Base-by-base conservation (phyloP, 345 rosid genomes). In the Eucalyptus regnans region DNA sequence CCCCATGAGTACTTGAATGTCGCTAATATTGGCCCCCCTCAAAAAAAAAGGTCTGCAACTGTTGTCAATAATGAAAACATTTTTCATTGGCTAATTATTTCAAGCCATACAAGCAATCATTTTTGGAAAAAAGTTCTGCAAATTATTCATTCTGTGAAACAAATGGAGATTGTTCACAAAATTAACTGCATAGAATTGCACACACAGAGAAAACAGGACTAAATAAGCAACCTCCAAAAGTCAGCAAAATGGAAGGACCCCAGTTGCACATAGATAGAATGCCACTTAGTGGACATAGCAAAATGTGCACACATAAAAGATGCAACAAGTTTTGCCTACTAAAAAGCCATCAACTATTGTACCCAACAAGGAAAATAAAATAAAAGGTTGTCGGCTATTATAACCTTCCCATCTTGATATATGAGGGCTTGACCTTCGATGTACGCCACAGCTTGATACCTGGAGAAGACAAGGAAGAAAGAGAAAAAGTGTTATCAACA, bases 381-480 rank as follows among this genome's bases (percentile, higher is more conserved):
- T 23, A 54, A 50, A 88, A 25, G n/a, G 86, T 52, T 25, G 66
- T 37, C 54, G 44, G 50, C 52, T 58, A 48, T 44, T 89, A 62
- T 91, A 58, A 97, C 99, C 99, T 96, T 96, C 91, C 98, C 99
- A 50, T 98, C 99, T 94, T 96, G 98, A 93, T 98, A 96, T 50
- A 98, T 98, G 88, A 93, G 94, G 89, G 99, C 99, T 41, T 98
- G 94, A 83, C 99, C 99, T 94, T 97, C 99, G 37, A 97, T 97
- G 91, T 95, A 97, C 29, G 99, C 99, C 86, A 96, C 99, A 49
- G 99, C 99, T 91, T 96, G 98, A 91, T 97, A 98, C 94, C 99
- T 98, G 92, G 89, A 89, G 48, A 76, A 76, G 27, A 76, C 83
- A 76, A 64, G 27, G 48, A 44, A 71, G 27, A 37, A 18, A 76